Conservation (phyloP, 768 basidiomycete species). For the Tricholoma furcatifolium region DNA sequence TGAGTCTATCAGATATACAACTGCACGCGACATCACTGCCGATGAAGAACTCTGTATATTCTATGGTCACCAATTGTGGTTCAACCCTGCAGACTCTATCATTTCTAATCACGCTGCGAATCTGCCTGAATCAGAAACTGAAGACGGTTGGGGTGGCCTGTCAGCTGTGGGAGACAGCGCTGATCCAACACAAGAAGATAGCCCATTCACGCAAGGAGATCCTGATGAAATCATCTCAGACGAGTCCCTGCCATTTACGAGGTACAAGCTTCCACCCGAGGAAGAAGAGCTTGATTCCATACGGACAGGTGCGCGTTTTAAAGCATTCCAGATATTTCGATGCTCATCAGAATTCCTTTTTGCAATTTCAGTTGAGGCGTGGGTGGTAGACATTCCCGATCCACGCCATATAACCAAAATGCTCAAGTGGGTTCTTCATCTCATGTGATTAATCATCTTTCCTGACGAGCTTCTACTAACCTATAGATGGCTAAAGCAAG, state of each 20-base stretch:
- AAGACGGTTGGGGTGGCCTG: conserved; percentile 50
- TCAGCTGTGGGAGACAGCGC: conserved; percentile 22
- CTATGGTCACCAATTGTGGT: conserved; percentile 71
- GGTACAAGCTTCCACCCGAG: conserved; percentile 60
- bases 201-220: conserved; percentile 35
- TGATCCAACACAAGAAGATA: conserved; percentile 14
- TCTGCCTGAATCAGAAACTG: conserved; percentile 16
- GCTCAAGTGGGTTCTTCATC: conserved; percentile 49
- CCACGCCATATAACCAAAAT: conserved; percentile 55
- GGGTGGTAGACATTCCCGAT: conserved; percentile 76
- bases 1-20: conserved; percentile 63
- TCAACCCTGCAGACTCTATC: conserved; percentile 37
- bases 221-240: conserved; percentile 51
- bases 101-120: background rate
- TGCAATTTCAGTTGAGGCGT: conserved; percentile 56
- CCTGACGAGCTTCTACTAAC: background rate
- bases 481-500: conserved; percentile 67
- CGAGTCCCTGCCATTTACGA: conserved; percentile 63
- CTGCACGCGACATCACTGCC: conserved; percentile 47
- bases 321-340: background rate
- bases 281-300: conserved; percentile 60
- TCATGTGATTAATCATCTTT: background rate
- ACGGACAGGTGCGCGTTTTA: conserved; percentile 46
- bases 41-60: conserved; percentile 82
- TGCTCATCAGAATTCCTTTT: background rate